These are phyloP conservation scores for Pleurotus platypus DNA, from an alignment of 768 basidiomycete genomes.

Conservation along the genomic window DNA sequence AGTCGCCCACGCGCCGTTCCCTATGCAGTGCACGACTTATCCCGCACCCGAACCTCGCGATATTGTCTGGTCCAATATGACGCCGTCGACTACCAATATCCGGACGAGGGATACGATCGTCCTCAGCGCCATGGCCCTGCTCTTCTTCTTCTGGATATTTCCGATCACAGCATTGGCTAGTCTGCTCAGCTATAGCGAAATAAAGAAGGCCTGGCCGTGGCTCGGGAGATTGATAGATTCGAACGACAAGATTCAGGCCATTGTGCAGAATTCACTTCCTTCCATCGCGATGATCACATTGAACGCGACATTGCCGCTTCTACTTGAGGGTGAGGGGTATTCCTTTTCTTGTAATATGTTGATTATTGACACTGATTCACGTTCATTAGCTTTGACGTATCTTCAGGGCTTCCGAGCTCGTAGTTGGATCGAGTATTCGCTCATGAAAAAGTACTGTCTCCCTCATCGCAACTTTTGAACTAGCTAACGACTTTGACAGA, in stretches of 20 bases:
- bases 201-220: conserved; percentile 88
- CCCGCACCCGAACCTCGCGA: conserved; percentile 93
- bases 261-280: conserved; percentile 94
- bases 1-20: conserved; percentile 69
- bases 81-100: conserved; percentile 53
- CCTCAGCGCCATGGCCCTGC: conserved; percentile 58
- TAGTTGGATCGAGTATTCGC: conserved; percentile 90
- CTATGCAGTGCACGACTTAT: conserved; percentile 61
- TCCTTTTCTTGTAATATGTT: conserved; percentile 4
- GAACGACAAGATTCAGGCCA: conserved; percentile 74
- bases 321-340: conserved; percentile 68
- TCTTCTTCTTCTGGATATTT: conserved; percentile 90
- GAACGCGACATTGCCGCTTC: conserved; percentile 85
- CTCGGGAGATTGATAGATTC: conserved; percentile 80
- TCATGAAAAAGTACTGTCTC: conserved; percentile 78
- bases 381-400: conserved; percentile 60
- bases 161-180: conserved; percentile 87
- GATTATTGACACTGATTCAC: conserved; percentile 9
- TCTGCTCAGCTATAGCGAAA: conserved; percentile 88
- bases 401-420: conserved; percentile 87
- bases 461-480: background rate
- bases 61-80: conserved; percentile 91
- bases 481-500: conserved; percentile 37
- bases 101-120: conserved; percentile 72
- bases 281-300: conserved; percentile 86